phyloP scores from a whole-genome alignment of 192 early-diverging fungal species.

The Coemansia sp. region DNA sequence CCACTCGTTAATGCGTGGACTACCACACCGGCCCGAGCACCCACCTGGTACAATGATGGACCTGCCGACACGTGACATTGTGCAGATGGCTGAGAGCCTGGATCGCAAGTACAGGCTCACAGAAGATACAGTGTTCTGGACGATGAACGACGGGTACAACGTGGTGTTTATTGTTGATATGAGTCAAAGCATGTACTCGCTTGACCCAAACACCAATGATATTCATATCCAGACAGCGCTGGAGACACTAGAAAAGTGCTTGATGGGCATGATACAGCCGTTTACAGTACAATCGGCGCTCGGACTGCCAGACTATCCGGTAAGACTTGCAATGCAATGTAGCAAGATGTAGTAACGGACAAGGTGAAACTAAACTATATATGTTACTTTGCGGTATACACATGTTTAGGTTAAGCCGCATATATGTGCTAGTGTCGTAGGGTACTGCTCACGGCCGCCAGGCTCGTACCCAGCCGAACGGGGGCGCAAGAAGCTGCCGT shows the following conservation, averaged over 20 bases:
- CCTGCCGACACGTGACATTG: conserved; percentile 13
- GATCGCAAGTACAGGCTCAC: conserved; percentile 54
- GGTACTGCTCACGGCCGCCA: conserved; percentile 43
- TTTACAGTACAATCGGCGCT: conserved; percentile 34
- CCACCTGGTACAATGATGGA: conserved; percentile 3
- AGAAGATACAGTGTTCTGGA: conserved; percentile 53
- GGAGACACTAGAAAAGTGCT: conserved; percentile 54
- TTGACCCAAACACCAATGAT: conserved; percentile 51
- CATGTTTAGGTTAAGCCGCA: conserved; percentile 42
- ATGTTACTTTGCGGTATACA: background rate
- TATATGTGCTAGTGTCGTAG: conserved; percentile 52
- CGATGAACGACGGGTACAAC: conserved; percentile 43
- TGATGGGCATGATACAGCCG: conserved; percentile 53
- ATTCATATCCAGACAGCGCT: conserved; percentile 48
- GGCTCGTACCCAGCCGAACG: conserved; percentile 41
- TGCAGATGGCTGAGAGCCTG: conserved; percentile 30
- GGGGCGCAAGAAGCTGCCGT: conserved; percentile 49
- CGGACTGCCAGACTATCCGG: conserved; percentile 32
- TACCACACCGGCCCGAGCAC: conserved; percentile 17
- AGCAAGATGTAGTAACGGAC: too few relatives aligned
- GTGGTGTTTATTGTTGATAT: conserved; percentile 55
- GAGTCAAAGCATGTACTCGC: conserved; percentile 58
- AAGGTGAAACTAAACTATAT: background rate
- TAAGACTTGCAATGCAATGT: conserved; percentile 15
- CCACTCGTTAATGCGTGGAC: conserved; percentile 11